Base-by-base conservation (phyloP, 257 asterid species). In the Solanum infundibuliforme region DNA sequence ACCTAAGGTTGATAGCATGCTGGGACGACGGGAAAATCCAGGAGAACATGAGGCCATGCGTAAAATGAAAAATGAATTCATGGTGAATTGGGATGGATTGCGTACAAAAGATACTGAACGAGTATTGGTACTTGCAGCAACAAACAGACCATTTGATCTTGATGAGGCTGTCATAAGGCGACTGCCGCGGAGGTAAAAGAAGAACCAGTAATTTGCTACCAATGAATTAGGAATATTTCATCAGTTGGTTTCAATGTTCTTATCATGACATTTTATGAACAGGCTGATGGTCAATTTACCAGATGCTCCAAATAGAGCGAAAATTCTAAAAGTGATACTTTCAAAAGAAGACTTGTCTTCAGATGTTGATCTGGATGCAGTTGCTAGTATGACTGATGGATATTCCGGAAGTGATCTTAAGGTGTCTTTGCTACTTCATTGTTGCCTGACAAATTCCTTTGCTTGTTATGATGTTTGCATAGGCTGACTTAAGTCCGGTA, bases 31-130 rank as follows among this genome's bases (percentile, higher is more conserved):
- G 92, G 98, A 95, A 91, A 95, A 92, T 88, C 95, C 98, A 2
- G 98, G 98, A 86, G 99, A 97, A 89, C 98, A 97, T 14, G 98
- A 96, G 90, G 97, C 98, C 68, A 97, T 95, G 98, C 98, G 98
- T 89, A 95, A 95, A 91, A 97, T 97, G 98, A 97, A 97, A 94
- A 97, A 97, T 93, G 99, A 97, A 83, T 97, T 97, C 86, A 97
- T 97, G 99, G 94, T 95, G 89, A 95, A 95, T 86, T 97, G 99
- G 99, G 99, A 97, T 89, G 99, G 99, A 36, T 90, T 97, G 82
- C 93, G 98, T 83, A 95, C 98, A 77, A 97, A 97, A 89, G 98
- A 97, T 85, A 93, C 94, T 18, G 99, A 97, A 87, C 93, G 99
- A 36, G 98, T 97, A 68, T 87, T 97, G 84, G 98, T 97, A 48